phyloP scores from a whole-genome alignment of 495 filamentous ascomycete genomes.

The Astrocystis sublimbata region DNA sequence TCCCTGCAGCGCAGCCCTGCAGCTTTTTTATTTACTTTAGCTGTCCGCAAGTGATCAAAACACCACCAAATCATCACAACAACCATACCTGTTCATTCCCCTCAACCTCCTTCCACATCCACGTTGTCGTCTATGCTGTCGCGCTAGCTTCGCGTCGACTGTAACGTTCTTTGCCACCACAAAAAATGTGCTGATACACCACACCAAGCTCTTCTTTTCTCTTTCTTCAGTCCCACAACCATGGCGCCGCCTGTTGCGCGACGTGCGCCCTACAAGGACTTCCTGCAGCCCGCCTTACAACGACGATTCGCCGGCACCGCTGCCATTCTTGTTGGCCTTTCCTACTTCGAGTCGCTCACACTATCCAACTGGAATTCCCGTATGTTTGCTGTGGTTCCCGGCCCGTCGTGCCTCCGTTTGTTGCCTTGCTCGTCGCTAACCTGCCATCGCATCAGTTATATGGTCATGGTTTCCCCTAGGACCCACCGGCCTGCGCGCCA shows the following conservation, averaged over 20 bases:
- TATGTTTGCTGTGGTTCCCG: conserved; percentile 39
- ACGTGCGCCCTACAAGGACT: conserved; percentile 71
- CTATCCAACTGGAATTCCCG: conserved; percentile 71
- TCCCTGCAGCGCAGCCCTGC: neutral
- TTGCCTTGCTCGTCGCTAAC: conserved; percentile 10
- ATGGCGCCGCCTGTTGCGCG: conserved; percentile 47
- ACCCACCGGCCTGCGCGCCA: conserved; percentile 68
- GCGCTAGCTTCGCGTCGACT: neutral
- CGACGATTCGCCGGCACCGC: conserved; percentile 79
- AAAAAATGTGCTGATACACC: conserved; percentile 34
- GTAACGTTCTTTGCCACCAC: neutral
- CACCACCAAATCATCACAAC: neutral
- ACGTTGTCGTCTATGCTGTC: neutral
- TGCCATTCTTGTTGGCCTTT: conserved; percentile 61
- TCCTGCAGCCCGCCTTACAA: conserved; percentile 86
- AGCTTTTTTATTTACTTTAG: conserved; percentile 6
- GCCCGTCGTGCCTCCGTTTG: neutral
- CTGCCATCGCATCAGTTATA: conserved; percentile 53
- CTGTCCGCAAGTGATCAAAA: neutral
- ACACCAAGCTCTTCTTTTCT: conserved; percentile 1
- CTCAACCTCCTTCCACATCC: neutral
- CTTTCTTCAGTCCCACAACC: conserved; percentile 25
- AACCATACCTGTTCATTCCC: neutral
- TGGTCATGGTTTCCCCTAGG: conserved; percentile 89
- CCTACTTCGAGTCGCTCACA: conserved; percentile 72